A percentile compares a stretch with the other conserved stretches of the same genome.
Evolutionary conservation across 495 filamentous ascomycete species (phyloP).

Genomic region (Astrothelium macrocarpum): DNA sequence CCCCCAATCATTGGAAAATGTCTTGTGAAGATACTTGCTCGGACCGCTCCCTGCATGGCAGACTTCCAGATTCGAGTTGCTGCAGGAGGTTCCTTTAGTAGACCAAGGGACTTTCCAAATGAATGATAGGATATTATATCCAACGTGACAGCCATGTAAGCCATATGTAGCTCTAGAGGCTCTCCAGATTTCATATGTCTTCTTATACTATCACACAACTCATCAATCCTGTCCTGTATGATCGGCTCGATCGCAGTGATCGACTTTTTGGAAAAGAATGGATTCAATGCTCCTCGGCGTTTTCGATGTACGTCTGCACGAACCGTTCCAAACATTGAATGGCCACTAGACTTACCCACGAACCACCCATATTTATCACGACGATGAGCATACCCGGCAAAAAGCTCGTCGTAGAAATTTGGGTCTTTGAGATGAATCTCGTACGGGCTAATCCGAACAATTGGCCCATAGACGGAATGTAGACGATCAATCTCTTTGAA

Average conservation of each 20-base stretch:
- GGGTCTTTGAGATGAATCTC: slow-evolving; percentile 27
- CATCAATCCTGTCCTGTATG: slow-evolving; percentile 37
- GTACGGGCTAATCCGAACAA: slow-evolving; percentile 27
- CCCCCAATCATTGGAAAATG: not conserved
- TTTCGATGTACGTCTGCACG: slow-evolving; percentile 39
- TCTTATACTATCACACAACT: slow-evolving; percentile 31
- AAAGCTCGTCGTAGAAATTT: slow-evolving; percentile 20
- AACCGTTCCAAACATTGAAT: slow-evolving; percentile 9
- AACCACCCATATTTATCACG: slow-evolving; percentile 20
- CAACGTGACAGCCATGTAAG: slow-evolving; percentile 33
- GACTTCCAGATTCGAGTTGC: not conserved
- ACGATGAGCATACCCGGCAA: not conserved
- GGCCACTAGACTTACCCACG: not conserved
- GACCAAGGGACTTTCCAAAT: not conserved
- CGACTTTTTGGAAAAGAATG: slow-evolving; percentile 44
- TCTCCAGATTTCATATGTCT: not conserved
- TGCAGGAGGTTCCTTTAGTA: not conserved
- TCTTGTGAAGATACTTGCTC: not conserved
- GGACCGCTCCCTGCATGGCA: not conserved
- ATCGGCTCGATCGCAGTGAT: slow-evolving; percentile 36
- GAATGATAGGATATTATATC: slow-evolving; percentile 37
- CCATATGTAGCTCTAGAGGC: slow-evolving; percentile 30
- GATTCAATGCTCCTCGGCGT: slow-evolving; percentile 37
- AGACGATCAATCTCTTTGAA: not conserved
- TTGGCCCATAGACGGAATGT: slow-evolving; percentile 19